phyloP scores from a whole-genome alignment of 176 grass and related monocot genomes.

The Oryza glumipatula region DNA sequence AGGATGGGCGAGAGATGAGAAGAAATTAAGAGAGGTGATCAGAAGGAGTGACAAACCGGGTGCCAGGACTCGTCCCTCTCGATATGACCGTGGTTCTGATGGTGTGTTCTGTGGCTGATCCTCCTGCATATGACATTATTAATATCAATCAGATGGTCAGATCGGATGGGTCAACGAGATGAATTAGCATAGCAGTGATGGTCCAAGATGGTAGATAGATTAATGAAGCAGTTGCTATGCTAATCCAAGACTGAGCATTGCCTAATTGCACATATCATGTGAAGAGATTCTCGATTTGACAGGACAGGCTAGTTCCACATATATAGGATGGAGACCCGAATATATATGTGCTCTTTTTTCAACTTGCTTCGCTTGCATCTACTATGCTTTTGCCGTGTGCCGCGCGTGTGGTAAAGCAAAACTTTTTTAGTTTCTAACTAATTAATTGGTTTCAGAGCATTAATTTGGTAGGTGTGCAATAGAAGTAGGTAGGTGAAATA shows the following conservation, averaged over 20 bases:
- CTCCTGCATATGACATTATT: constrained; percentile 55
- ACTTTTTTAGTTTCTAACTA: not conserved
- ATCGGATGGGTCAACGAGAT: not conserved
- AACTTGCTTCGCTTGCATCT: not conserved
- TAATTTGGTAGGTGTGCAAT: too few relatives aligned
- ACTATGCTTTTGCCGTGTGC: not conserved
- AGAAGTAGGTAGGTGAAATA: too few relatives aligned
- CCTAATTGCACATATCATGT: not conserved
- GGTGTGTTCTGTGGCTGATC: constrained; percentile 96
- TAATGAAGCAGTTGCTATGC: too few relatives aligned
- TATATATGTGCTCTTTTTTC: too few relatives aligned
- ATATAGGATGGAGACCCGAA: too few relatives aligned
- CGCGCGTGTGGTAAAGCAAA: too few relatives aligned
- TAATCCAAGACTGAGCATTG: not conserved
- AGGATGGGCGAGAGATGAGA: not conserved
- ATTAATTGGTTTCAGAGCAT: not conserved
- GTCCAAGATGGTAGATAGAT: too few relatives aligned
- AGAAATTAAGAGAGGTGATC: not conserved
- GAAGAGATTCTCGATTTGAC: too few relatives aligned
- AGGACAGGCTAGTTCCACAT: too few relatives aligned
- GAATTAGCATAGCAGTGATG: not conserved
- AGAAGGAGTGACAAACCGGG: constrained; percentile 56
- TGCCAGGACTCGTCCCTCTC: constrained; percentile 93
- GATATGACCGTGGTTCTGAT: constrained; percentile 87
- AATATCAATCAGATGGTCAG: not conserved